Percentiles rank a stretch among this genome's conserved stretches.
Conservation (phyloP, 1,284 basidiomycete species). For the Somion occarium region DNA sequence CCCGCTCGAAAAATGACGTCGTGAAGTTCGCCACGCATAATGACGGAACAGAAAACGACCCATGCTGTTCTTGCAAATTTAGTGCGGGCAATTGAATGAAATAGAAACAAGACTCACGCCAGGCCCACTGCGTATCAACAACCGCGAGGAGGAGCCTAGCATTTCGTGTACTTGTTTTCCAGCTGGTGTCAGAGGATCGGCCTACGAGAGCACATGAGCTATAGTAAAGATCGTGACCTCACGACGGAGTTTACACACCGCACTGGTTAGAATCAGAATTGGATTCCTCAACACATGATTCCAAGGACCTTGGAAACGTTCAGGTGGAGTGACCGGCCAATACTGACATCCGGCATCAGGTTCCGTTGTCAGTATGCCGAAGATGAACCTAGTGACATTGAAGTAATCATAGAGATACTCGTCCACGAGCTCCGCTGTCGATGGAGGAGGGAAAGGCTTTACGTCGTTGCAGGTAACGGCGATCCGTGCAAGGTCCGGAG, state of each 20-base stretch:
- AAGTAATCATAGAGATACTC: conserved; percentile 17
- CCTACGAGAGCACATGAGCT: conserved; percentile 7
- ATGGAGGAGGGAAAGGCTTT: conserved; percentile 15
- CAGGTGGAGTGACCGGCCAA: conserved; percentile 20
- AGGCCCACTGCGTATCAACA: conserved; percentile 23
- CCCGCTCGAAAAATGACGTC: conserved; percentile 23
- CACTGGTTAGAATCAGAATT: conserved; percentile 26
- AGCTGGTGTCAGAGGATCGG: conserved; percentile 25
- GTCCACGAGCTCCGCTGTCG: conserved; percentile 19
- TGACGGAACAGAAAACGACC: conserved; percentile 19
- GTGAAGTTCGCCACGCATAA: conserved; percentile 16
- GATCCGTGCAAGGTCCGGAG: conserved; percentile 18
- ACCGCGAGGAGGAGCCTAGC: conserved; percentile 19
- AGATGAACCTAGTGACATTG: conserved; percentile 18
- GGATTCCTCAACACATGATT: conserved; percentile 24
- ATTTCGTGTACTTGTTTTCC: conserved; percentile 17
- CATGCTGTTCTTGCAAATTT: conserved; percentile 15
- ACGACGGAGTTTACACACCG: conserved; percentile 9
- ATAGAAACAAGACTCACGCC: conserved; percentile 19
- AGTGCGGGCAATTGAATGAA: background rate
- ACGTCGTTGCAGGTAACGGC: conserved; percentile 26
- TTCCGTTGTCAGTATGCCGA: conserved; percentile 17
- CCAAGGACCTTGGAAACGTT: conserved; percentile 26
- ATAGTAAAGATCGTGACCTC: background rate
- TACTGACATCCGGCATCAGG: conserved; percentile 22